Evolutionary conservation across 371 early-diverging fungal species (phyloP), one percentile per base, ranked within the genome.

Genomic region (Mortierella sp.): DNA sequence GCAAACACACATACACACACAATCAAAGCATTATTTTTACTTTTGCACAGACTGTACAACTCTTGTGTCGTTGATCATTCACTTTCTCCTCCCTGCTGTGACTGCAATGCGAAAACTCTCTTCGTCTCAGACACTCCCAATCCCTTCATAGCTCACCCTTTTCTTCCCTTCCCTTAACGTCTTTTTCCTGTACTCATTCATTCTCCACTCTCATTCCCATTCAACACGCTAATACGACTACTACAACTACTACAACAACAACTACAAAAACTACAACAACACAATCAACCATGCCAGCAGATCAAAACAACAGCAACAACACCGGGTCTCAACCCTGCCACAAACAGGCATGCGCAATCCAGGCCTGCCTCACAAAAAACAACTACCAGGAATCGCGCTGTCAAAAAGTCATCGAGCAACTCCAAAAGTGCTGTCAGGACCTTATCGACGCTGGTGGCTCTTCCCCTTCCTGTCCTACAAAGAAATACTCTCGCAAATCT

Each of bases 361-460:
- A 95, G 76, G 91, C 92, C 75, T 95, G 95, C 74, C 84, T 95
- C 31, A 79, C 89, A 75, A 90, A 90, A 57, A 92, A 92, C 80
- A 84, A 93, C 77, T 95, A 92, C 73, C 94, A 95, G 84, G 95
- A 95, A 77, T 72, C 87, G 1, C 91, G 92, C 50, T 95, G 95
- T 80, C 85, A 89, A 74, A 80, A 89, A 2, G 88, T 89, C 8
- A 86, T 95, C 13, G 87, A 90, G n/a, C 86, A 90, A 45, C 88
- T 95, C 10, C 77, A 84, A 57, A 74, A 90, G 72, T 95, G 95
- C 81, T 95, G 95, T 84, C 91, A 90, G 75, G 83, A 88, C 11
- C 76, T 95, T 28, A 84, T 92, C 10, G 90, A 88, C 16, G 78
- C 87, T 7, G 93, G 93, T 14, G 93, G 92, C 1, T 89, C 90